Base-by-base conservation (phyloP, 2,329 filamentous ascomycete species). In the Pochonia chlamydosporia region DNA sequence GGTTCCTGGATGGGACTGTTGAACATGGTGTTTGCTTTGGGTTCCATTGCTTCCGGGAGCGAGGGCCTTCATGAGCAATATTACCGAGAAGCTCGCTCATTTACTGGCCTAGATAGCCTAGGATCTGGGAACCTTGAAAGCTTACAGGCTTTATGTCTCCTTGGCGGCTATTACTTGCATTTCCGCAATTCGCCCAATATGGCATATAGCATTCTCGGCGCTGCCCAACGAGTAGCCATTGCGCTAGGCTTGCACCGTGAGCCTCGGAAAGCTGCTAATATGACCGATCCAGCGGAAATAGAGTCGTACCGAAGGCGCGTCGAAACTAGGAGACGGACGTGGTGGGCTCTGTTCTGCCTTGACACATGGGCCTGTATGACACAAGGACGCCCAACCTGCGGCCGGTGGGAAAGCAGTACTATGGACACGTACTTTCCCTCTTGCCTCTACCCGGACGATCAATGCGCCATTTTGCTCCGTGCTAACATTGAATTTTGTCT, bases 171-270 rank as follows among this genome's bases (percentile, higher is more conserved):
- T 66, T 90, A 90, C 60, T 77, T 89, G 47, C 86, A 89, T 63
- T 89, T 89, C 58, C 80, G 86, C 56, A 88, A 88, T 65, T 76
- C 84, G 18, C 85, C 85, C 2, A 89, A 89, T 59, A 84, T 89
- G 71, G 86, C 85, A 14, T 87, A 87, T 59, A 81, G 84, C 21
- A 72, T 89, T 9, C 78, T 86, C 58, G 85, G 85, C 16, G 84
- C 84, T 3, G 81, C 84, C 3, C 73, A 88, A 47, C 75, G 85
- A 46, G 86, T 89, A 78, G 85, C 85, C n/a, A 85, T 81, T 50
- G 82, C 84, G 1, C 71, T 89, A 24, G 85, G 85, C 2, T 66
- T 89, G 14, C 85, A 89, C 62, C 76, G 84, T 44, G 85, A 89
- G 66, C 57, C 59, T 3, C 21, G 28, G 5, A n/a, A 30, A 5